Conservation (phyloP, 768 basidiomycete genomes). For the Hemileccinum impolitum region DNA sequence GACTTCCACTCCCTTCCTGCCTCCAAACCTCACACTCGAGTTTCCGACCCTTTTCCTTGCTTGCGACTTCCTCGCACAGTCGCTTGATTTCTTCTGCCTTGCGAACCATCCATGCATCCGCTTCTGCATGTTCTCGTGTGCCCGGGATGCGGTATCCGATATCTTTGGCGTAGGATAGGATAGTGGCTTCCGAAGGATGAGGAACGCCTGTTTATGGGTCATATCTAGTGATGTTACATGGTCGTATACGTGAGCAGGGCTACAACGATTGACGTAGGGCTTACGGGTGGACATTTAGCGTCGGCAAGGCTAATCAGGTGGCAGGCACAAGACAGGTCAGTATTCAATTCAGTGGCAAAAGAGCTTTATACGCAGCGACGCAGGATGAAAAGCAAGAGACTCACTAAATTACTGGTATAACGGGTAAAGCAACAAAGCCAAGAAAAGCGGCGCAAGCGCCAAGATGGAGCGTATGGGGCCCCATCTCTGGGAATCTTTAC, state of each 20-base stretch:
- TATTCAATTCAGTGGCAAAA: too few species aligned
- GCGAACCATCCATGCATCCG: conserved; percentile 77
- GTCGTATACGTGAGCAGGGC: not conserved
- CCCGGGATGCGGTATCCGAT: conserved; percentile 93
- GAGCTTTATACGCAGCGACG: not conserved
- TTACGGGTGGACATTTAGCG: conserved; percentile 53
- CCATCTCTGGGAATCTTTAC: conserved; percentile 35
- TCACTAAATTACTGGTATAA: conserved; percentile 48
- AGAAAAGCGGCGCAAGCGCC: conserved; percentile 50
- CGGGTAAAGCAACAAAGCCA: conserved; percentile 47
- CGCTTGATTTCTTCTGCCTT: conserved; percentile 59
- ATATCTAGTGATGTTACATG: conserved; percentile 24
- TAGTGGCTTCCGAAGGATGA: conserved; percentile 68
- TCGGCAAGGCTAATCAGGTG: conserved; percentile 47
- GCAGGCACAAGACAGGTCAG: conserved; percentile 5
- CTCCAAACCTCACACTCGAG: conserved; percentile 89
- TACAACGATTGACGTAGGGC: conserved; percentile 10
- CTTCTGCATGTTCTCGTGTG: conserved; percentile 80
- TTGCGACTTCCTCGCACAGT: conserved; percentile 57
- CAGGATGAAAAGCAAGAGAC: conserved; percentile 12
- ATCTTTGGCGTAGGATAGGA: conserved; percentile 60
- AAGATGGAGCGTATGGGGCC: conserved; percentile 59
- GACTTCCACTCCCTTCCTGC: conserved; percentile 84
- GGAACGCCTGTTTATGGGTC: conserved; percentile 57
- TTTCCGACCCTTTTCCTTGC: conserved; percentile 42